phyloP scores from a whole-genome alignment of 1,139 yeast genomes.

The Lizanozyma gosingica region DNA sequence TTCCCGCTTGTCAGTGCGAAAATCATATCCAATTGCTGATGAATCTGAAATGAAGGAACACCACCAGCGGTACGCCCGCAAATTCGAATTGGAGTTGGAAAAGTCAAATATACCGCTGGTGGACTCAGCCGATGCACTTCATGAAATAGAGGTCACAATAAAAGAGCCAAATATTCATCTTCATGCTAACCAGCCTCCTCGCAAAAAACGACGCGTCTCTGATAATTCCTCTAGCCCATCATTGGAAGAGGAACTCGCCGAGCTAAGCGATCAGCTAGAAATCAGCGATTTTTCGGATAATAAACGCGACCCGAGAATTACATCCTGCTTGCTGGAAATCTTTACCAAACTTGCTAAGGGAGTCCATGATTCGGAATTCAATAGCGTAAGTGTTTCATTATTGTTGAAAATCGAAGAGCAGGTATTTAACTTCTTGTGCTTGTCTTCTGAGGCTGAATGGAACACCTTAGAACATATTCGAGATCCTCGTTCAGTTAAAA shows the following conservation, averaged over 20 bases:
- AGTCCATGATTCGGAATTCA: neutral
- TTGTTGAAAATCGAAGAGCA: neutral
- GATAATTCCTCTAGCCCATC: neutral
- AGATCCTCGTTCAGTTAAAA: neutral
- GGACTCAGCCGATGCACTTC: too few relatives aligned
- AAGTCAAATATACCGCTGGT: too few relatives aligned
- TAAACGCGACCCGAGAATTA: neutral
- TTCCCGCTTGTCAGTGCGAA: neutral
- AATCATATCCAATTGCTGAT: neutral
- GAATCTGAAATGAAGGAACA: neutral
- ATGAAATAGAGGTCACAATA: too few relatives aligned
- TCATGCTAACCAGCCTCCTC: neutral
- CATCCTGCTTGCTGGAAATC: neutral
- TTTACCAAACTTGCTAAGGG: neutral
- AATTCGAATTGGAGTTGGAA: neutral
- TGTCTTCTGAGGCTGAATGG: neutral
- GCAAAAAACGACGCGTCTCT: neutral
- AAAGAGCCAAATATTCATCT: neutral
- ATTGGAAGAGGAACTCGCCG: neutral
- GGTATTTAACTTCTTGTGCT: neutral
- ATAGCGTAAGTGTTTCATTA: neutral
- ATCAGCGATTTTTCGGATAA: neutral
- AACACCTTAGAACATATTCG: neutral
- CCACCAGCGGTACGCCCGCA: neutral
- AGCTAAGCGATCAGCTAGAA: neutral